Evolutionary conservation across 306 rosid genomes (phyloP), one percentile per base, ranked within the genome.

Genomic region (Vicia villosa): DNA sequence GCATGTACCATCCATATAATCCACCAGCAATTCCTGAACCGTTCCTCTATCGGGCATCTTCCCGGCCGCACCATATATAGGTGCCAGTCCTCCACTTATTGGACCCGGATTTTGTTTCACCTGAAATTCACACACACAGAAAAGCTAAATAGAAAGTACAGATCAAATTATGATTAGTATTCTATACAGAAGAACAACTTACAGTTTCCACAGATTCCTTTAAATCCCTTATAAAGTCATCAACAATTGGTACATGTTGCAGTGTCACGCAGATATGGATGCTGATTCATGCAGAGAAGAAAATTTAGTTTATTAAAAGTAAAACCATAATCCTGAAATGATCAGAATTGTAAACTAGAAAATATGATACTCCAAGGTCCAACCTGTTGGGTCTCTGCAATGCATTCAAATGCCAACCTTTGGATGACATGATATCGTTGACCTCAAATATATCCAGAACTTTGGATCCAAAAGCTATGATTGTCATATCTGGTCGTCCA

Each of bases 341-440:
- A 40, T 51, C 57, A 16, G 36, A 40, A 50, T 61, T 9, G 10
- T 52, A 54, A 17, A 61, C 13, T 36, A 26, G 60, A 10, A 50
- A 68, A 61, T 32, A 38, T 15, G 37, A 52, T 8, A 62, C 32
- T 59, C 66, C 24, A 13, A 16, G n/a, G 52, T 37, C 72, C 36
- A 43, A 93, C 98, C 96, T 86, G 85, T 87, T 94, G 66, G 98
- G 98, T 78, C 90, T 82, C 80, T 90, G 98, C 81, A 94, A 81
- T 61, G 98, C 98, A 82, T 90, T 94, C 87, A 94, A 85, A 83
- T 94, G 98, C 98, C 98, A 94, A 64, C 96, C 98, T 85, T 89
- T 90, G 60, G 96, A 86, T 63, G 96, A 82, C 96, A 94, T 77
- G 60, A 88, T 30, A 77, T 94, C 98, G 43, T 94, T 94, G 63